Percentiles rank a stretch among this genome's conserved stretches.
Conservation (phyloP, 139 green algal species). For the Trebouxia sp. region DNA sequence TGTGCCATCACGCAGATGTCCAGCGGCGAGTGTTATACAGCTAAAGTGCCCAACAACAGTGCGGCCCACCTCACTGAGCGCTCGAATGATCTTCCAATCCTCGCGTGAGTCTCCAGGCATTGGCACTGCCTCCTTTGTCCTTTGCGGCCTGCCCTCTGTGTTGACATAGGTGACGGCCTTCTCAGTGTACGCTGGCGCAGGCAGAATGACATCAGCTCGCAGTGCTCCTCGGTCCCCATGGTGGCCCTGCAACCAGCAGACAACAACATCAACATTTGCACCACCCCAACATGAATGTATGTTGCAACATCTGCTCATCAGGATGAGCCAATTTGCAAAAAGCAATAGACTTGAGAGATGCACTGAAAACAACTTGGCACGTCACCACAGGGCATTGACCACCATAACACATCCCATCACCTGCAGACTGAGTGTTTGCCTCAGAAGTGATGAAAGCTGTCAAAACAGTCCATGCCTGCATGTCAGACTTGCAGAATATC, state of each 20-base stretch:
- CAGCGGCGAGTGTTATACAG: too few species aligned
- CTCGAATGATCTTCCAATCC: slow-evolving; percentile 94
- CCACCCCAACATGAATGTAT: not conserved
- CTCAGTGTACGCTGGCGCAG: slow-evolving; percentile 88
- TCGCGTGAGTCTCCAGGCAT: slow-evolving; percentile 79
- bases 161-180: slow-evolving; percentile 90
- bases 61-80: slow-evolving; percentile 75
- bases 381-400: not conserved
- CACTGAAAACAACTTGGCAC: too few species aligned
- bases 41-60: too few species aligned
- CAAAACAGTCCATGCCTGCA: too few species aligned
- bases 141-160: slow-evolving; percentile 92
- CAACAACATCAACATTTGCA: too few species aligned
- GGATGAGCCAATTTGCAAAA: not conserved
- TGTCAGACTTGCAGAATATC: too few species aligned
- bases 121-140: slow-evolving; percentile 79
- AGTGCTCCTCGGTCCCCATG: slow-evolving; percentile 92
- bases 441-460: too few species aligned
- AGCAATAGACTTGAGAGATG: too few species aligned
- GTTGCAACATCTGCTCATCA: not conserved
- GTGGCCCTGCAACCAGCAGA: slow-evolving; percentile 64
- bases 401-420: too few species aligned
- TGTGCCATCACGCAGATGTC: too few species aligned
- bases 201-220: slow-evolving; percentile 92
- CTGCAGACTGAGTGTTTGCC: too few species aligned